Conservation (phyloP, 225 moss, liverwort and hornwort species). For the Pseudoscleropodium purum region DNA sequence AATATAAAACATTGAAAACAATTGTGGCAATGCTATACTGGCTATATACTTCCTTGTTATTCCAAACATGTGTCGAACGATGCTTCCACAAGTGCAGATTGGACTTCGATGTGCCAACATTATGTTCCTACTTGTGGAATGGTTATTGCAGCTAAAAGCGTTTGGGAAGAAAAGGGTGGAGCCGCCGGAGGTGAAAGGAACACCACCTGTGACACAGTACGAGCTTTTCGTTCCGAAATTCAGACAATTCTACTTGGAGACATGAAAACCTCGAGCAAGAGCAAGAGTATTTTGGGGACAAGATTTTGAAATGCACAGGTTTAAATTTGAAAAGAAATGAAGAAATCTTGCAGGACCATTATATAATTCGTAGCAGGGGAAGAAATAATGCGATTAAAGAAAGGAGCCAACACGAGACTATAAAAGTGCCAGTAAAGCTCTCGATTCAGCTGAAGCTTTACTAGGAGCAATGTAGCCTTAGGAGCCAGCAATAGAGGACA, state of each 20-base stretch:
- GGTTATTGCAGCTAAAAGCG: background rate
- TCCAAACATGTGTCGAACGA: background rate
- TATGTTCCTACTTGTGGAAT: background rate
- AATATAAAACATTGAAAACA: background rate
- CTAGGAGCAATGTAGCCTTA: background rate
- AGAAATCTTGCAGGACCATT: background rate
- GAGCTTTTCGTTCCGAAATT: background rate
- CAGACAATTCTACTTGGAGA: background rate
- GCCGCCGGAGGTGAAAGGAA: background rate
- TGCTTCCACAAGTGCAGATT: background rate
- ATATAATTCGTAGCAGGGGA: background rate
- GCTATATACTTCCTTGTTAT: background rate
- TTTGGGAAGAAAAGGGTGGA: background rate
- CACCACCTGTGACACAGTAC: background rate
- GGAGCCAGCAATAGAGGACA: background rate
- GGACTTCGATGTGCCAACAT: background rate
- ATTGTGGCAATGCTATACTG: background rate
- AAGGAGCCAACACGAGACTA: background rate
- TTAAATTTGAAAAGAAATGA: too few species aligned
- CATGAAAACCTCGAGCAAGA: background rate
- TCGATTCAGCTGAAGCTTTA: background rate
- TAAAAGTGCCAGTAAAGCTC: background rate
- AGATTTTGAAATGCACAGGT: background rate
- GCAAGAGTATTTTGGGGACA: background rate
- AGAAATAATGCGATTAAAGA: background rate